Evolutionary conservation across 2,329 filamentous ascomycete species (phyloP).

Genomic region (Chaetomiaceae sp.): DNA sequence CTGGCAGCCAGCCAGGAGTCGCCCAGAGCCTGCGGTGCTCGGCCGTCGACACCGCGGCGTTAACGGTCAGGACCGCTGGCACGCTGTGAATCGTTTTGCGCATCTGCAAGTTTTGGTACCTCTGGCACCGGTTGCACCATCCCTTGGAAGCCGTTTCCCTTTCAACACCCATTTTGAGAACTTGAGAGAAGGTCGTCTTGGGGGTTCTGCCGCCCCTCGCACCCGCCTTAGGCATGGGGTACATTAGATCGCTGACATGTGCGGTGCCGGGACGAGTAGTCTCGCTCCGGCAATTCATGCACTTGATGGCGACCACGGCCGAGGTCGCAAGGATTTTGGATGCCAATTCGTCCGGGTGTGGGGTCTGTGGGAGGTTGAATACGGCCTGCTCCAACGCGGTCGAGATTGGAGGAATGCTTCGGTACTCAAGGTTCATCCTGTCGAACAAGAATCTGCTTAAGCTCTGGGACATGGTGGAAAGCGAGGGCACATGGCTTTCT

Average conservation of each 20-base stretch:
- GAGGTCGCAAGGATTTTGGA: conserved; percentile 57
- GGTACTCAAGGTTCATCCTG: conserved; percentile 71
- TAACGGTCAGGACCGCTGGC: conserved; percentile 82
- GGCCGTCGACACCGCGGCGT: conserved; percentile 65
- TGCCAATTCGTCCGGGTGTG: conserved; percentile 22
- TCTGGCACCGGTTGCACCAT: conserved; percentile 86
- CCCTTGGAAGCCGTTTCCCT: conserved; percentile 81
- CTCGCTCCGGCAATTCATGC: conserved; percentile 81
- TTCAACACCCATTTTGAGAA: conserved; percentile 89
- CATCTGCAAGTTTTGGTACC: conserved; percentile 82
- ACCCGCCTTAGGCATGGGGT: conserved; percentile 56
- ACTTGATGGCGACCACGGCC: conserved; percentile 69
- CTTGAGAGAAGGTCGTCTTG: conserved; percentile 72
- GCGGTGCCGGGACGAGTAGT: conserved; percentile 72
- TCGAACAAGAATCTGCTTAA: conserved; percentile 81
- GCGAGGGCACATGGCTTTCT: conserved; percentile 62
- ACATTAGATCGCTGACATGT: conserved; percentile 79
- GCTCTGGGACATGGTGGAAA: conserved; percentile 78
- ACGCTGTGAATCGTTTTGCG: conserved; percentile 77
- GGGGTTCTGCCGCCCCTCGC: conserved; percentile 44
- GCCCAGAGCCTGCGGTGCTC: conserved; percentile 81
- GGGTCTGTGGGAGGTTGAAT: conserved; percentile 15
- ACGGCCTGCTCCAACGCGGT: conserved; percentile 63
- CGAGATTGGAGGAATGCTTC: conserved; percentile 56
- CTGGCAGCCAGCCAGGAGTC: conserved; percentile 82